A percentile compares a stretch with the other conserved stretches of the same genome.
phyloP scores from a whole-genome alignment of 2,329 filamentous ascomycete species.

The Fusarium globosum region DNA sequence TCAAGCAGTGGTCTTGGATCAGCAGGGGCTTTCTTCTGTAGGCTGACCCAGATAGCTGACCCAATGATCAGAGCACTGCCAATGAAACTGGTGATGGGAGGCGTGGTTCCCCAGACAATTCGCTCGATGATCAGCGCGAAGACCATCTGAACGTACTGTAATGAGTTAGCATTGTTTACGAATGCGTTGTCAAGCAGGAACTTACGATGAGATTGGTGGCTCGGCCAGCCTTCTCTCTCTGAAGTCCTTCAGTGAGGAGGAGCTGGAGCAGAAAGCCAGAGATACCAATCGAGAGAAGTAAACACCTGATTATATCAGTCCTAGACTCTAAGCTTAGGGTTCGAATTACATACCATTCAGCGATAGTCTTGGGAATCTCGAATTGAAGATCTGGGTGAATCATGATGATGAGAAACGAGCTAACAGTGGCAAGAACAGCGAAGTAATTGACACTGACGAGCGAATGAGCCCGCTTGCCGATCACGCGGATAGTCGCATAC shows the following conservation, averaged over 20 bases:
- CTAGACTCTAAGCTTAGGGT: fast-evolving
- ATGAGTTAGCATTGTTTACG: neutral
- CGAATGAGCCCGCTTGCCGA: constrained; percentile 79
- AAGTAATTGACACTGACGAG: constrained; percentile 85
- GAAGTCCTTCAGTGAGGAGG: constrained; percentile 76
- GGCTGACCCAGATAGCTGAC: constrained; percentile 55
- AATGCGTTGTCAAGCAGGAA: fast-evolving
- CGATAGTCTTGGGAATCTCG: constrained; percentile 45
- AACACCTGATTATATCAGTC: constrained; percentile 56
- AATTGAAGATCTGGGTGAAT: constrained; percentile 56
- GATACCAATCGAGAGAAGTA: constrained; percentile 71
- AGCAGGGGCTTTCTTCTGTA: constrained; percentile 53
- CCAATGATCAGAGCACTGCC: constrained; percentile 56
- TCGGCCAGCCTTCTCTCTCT: constrained; percentile 69
- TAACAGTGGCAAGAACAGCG: constrained; percentile 71
- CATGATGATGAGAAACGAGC: constrained; percentile 70
- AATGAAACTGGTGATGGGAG: constrained; percentile 52
- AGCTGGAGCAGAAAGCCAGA: constrained; percentile 85
- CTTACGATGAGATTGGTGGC: constrained; percentile 49
- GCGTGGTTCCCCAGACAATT: constrained; percentile 57
- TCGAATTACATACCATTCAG: constrained; percentile 43
- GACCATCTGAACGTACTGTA: constrained; percentile 49
- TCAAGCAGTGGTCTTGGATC: constrained; percentile 42
- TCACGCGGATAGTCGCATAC: constrained; percentile 78
- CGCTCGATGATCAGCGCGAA: constrained; percentile 54